Conservation (phyloP, 495 filamentous ascomycete genomes). For the Penicillium verhagenii region DNA sequence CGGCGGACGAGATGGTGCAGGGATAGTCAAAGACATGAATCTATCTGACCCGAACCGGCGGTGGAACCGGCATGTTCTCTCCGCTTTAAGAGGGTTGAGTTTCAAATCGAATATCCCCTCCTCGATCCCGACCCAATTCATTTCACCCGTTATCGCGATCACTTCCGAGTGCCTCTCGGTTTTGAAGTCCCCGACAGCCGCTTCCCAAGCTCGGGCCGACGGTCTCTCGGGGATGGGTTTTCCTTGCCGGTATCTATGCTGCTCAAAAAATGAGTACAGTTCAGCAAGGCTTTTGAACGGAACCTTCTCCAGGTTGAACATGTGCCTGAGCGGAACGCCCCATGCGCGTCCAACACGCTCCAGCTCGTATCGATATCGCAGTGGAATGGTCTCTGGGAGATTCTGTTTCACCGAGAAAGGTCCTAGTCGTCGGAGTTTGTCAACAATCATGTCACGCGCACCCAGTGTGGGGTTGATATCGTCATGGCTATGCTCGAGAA, state of each 20-base stretch:
- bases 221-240: conserved; percentile 39
- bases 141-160: conserved; percentile 41
- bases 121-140: conserved; percentile 34
- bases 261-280: conserved; percentile 41
- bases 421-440: conserved; percentile 27
- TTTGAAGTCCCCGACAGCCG: conserved; percentile 32
- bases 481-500: no score
- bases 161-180: conserved; percentile 39
- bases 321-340: conserved; percentile 32
- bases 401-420: conserved; percentile 34
- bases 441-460: conserved; percentile 14
- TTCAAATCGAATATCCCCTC: conserved; percentile 43
- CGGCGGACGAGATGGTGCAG: conserved; percentile 37
- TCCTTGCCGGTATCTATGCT: conserved; percentile 28
- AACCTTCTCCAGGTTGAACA: conserved; percentile 27
- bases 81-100: conserved; percentile 43
- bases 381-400: conserved; percentile 29
- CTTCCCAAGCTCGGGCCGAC: conserved; percentile 41
- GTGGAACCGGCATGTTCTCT: conserved; percentile 46
- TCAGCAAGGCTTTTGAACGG: conserved; percentile 30
- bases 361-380: conserved; percentile 48
- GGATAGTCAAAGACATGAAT: conserved; percentile 44
- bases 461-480: no score
- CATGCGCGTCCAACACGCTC: conserved; percentile 39
- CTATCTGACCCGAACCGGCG: conserved; percentile 50